Base-by-base conservation (phyloP, 768 basidiomycete genomes). In the Termitomyces sp. region DNA sequence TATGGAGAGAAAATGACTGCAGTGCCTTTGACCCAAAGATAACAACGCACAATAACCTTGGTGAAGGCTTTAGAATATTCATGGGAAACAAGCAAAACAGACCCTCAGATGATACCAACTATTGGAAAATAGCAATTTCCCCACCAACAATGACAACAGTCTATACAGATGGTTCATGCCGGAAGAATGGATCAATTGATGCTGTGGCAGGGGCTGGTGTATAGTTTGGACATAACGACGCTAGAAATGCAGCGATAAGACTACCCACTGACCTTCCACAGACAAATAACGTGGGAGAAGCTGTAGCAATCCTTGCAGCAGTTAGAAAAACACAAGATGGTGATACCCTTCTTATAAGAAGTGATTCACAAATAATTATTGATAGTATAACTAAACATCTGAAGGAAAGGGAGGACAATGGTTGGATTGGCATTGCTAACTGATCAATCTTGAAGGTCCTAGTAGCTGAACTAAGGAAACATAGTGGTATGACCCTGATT, bases 301-400 rank as follows among this genome's bases (percentile, higher is more conserved):
- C 64, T 5, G 45, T 56, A 0, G 66, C 65, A 0, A 44, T 64
- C 0, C 38, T 68, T 5, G 15, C 24, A 0, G 63, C 58, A 0
- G n/a, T 60, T 0, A 32, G 58, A 19, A 48, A 51, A 14, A 62
- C 2, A 26, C 43, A 43, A 11, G 42, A 60, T 30, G 11, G 14
- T 0, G 28, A 42, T 1, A 43, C 70, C 1, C 8, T 45, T 1
- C 64, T 68, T 15, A 38, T 38, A 14, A 38, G 17, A 15, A 1
- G 43, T 54, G 65, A 71, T 61, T 70, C 66, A 0, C 50, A 53
- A 54, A 56, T 66, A 22, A 53, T 51, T 0, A 58, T 68, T 5
- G 55, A 68, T 7, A 63, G 51, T 0, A 26, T 70, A 0, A 70
- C 64, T 0, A 57, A 54, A 28, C 38, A 67, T 30, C 45, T 62